Evolutionary conservation across 495 filamentous ascomycete species (phyloP), one percentile per base, ranked within the genome.

Genomic region (Trypethelium eluteriae): DNA sequence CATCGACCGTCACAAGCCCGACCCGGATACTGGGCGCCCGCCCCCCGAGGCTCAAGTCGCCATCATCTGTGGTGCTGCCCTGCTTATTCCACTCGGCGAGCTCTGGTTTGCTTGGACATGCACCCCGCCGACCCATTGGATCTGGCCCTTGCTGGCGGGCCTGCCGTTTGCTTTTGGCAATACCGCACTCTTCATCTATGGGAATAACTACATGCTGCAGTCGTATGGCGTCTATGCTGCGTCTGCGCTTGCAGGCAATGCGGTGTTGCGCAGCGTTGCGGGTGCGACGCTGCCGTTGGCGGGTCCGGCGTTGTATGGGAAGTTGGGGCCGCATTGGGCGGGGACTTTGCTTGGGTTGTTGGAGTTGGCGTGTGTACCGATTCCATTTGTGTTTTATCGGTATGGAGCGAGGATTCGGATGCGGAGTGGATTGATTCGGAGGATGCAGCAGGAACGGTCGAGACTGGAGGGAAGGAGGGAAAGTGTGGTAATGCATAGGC

Each of bases 21-120:
- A 94, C 72, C 88, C 89, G 0, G 78, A 78, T 32, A 93, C 90
- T 0, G 88, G 86, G 9, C 81, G 82, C 38, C 78, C 84, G 0
- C 79, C 81, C 0, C 91, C 91, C 1, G 91, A 96, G 71, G 88
- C 89, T 38, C 88, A 87, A 67, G 88, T 91, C 38, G 81, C 81
- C 25, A 81, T 91, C 38, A 85, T 93, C 68, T 88, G 83, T 67
- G 80, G 93, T 56, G 89, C 87, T 14, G 81, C 88, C 0, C 70
- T 91, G 3, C 75, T 89, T 0, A 84, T 86, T 0, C 87, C 91
- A 0, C 76, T 88, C 41, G 90, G 89, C 62, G 86, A 92, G 74
- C 79, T 96, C 4, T 84, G 83, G 76, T 96, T 96, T 71, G 83
- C 86, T 36, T 93, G 89, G 90, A 96, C 91, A 0, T 90, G 87